phyloP scores from a whole-genome alignment of 129 eudicot genomes.

The Flaveria bidentis region DNA sequence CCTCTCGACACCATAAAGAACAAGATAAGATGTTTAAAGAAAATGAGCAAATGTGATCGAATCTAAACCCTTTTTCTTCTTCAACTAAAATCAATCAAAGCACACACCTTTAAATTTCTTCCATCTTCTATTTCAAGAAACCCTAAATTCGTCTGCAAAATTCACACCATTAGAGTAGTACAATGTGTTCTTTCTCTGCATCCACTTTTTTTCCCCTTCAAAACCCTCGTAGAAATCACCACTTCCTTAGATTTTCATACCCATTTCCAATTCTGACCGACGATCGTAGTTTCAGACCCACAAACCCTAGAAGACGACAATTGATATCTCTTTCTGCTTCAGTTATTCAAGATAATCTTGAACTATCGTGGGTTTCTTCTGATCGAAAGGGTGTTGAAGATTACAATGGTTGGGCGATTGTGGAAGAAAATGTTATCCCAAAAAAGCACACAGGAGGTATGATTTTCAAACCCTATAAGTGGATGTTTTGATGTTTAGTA shows the following conservation, averaged over 20 bases:
- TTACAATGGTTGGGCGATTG: constrained; percentile 73
- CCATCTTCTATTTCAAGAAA: not conserved
- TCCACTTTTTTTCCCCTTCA: constrained; percentile 38
- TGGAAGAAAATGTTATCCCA: constrained; percentile 35
- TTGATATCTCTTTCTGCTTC: constrained; percentile 44
- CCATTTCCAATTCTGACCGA: constrained; percentile 32
- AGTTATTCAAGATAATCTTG: constrained; percentile 36
- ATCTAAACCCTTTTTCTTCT: constrained; percentile 1
- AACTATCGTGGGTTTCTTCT: constrained; percentile 51
- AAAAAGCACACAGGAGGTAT: constrained; percentile 40
- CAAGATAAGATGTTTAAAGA: constrained; percentile 15
- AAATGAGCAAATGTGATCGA: not conserved
- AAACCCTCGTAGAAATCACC: constrained; percentile 38
- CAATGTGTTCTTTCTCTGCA: constrained; percentile 47
- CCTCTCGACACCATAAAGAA: constrained; percentile 4
- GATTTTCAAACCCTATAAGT: constrained; percentile 13
- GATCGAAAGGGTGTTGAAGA: constrained; percentile 41
- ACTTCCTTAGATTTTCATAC: constrained; percentile 17
- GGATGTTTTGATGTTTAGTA: not conserved
- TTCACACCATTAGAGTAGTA: constrained; percentile 3
- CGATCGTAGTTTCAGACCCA: constrained; percentile 29
- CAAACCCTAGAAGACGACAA: constrained; percentile 35
- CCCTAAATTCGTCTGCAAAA: constrained; percentile 1
- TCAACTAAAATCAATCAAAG: not conserved
- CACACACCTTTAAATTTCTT: constrained; percentile 1